Conservation (phyloP, 192 early-diverging fungal species). For the Lobulomyces angularis region DNA sequence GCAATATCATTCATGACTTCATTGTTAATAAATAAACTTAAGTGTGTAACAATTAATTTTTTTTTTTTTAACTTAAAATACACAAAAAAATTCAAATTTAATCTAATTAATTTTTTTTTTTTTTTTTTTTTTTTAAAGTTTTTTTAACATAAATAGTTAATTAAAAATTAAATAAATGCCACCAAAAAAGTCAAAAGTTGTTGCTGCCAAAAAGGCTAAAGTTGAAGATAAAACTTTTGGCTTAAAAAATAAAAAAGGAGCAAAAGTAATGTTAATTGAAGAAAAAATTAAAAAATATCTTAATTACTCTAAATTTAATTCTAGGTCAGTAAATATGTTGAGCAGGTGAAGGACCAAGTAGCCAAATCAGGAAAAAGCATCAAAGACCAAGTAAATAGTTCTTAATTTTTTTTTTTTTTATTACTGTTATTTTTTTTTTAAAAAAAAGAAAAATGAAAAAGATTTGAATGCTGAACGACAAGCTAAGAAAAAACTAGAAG, state of each 20-base stretch:
- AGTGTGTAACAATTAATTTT: too few relatives aligned
- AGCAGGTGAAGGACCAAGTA: slow-evolving; percentile 81
- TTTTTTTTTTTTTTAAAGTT: too few relatives aligned
- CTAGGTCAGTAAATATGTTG: slow-evolving; percentile 56
- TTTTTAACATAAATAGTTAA: background rate
- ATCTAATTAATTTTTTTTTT: too few relatives aligned
- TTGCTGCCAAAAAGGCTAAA: slow-evolving; percentile 62
- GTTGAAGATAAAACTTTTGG: slow-evolving; percentile 96
- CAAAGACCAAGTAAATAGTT: too few relatives aligned
- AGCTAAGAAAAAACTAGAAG: slow-evolving; percentile 65
- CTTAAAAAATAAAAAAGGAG: slow-evolving; percentile 94
- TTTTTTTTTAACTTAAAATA: too few relatives aligned
- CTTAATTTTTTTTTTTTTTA: too few relatives aligned
- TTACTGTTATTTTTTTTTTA: background rate
- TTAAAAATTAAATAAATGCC: slow-evolving; percentile 41
- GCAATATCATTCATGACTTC: too few relatives aligned
- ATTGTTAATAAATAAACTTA: too few relatives aligned
- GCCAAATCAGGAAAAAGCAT: slow-evolving; percentile 18
- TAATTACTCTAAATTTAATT: background rate
- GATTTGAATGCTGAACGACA: slow-evolving; percentile 44
- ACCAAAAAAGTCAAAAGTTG: slow-evolving; percentile 60
- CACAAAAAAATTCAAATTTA: too few relatives aligned
- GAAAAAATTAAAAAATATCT: too few relatives aligned
- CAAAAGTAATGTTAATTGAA: too few relatives aligned
- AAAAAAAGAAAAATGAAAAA: slow-evolving; percentile 46